These are phyloP conservation scores for Cadophora sp. DNA, from an alignment of 2,329 filamentous ascomycete genomes.

Conservation along the genomic window DNA sequence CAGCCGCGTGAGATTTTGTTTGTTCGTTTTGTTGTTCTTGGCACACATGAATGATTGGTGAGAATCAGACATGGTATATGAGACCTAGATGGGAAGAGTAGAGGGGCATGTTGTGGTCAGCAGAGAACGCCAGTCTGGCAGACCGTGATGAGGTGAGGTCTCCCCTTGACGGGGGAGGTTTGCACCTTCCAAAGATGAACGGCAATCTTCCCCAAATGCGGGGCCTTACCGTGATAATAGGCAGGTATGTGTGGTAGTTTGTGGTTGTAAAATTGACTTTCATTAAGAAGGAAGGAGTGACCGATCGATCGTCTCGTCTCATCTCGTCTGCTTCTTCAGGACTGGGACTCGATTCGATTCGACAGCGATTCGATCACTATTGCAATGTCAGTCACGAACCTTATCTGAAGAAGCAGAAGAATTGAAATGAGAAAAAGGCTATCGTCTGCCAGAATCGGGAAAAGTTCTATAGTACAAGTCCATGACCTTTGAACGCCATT, in stretches of 20 bases:
- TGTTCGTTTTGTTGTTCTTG: not conserved
- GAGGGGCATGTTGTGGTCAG: conserved; percentile 5
- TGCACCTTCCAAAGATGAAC: conserved; percentile 1
- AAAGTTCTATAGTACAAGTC: conserved; percentile 36
- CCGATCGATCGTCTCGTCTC: conserved; percentile 36
- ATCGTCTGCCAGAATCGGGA: conserved; percentile 9
- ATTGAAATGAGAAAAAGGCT: conserved; percentile 24
- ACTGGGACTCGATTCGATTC: conserved; percentile 35
- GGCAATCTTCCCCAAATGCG: not conserved
- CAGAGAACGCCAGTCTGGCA: conserved; percentile 26
- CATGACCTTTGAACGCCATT: conserved; percentile 35
- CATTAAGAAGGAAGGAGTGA: conserved; percentile 17
- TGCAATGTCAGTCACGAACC: conserved; percentile 37
- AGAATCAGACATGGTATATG: not conserved
- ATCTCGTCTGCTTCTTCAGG: conserved; percentile 25
- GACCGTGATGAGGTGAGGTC: not conserved
- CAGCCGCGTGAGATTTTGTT: conserved; percentile 20
- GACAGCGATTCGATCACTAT: conserved; percentile 40
- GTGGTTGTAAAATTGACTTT: conserved; percentile 13
- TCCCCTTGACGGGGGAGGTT: no score
- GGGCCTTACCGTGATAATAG: not conserved
- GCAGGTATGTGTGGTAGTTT: not conserved
- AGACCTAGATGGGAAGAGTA: not conserved
- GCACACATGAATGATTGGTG: not conserved
- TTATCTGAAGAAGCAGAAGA: conserved; percentile 15